Evolutionary conservation across 176 grass and related monocot species (phyloP), one percentile per base, ranked within the genome.

Genomic region (Phoenix roebelenii): DNA sequence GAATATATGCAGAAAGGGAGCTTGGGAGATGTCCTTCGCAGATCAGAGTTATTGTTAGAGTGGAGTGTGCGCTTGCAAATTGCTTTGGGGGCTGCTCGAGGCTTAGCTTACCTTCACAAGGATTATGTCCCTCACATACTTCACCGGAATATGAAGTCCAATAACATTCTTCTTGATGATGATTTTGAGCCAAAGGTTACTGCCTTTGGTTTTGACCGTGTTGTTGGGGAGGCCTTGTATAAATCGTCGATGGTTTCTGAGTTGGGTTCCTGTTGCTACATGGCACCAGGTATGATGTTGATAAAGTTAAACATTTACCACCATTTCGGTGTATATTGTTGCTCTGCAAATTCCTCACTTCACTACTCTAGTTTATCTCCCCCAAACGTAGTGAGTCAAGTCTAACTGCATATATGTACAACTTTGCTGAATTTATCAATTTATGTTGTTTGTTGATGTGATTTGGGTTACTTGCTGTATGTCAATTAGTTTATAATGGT

Each of bases 71-170:
- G 89, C 75, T 32, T 82, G 2, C 84, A 70, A 66, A 63, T 93
- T 57, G 89, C 80, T 14, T 3, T 94, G 16, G 84, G 84, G 52
- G 26, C 80, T 4, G 89, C 89, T 23, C 80, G 73, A 23, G 84
- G 74, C 1, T 72, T 94, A 65, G 63, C 51, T 17, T 81, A 85
- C 55, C 81, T 94, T 63, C 89, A 94, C 57, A 70, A 70, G 52
- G 84, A 79, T 6, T 81, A 71, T 59, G 67, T 73, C 55, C 59
- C 77, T 7, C 17, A 25, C 15, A 54, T 88, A 51, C 64, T 94
- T 59, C 89, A 94, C 6, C 59, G 84, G 25, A 64, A 94, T 25
- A 62, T 94, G 6, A 94, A 88, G 70, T 88, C 80, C 17, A 85
- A 79, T 76, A 85, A 94, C 52, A 80, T 94, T 48, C 64, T 94